Base-by-base conservation (phyloP, 108 stramenopile species). In the Aurantiochytrium sp. region DNA sequence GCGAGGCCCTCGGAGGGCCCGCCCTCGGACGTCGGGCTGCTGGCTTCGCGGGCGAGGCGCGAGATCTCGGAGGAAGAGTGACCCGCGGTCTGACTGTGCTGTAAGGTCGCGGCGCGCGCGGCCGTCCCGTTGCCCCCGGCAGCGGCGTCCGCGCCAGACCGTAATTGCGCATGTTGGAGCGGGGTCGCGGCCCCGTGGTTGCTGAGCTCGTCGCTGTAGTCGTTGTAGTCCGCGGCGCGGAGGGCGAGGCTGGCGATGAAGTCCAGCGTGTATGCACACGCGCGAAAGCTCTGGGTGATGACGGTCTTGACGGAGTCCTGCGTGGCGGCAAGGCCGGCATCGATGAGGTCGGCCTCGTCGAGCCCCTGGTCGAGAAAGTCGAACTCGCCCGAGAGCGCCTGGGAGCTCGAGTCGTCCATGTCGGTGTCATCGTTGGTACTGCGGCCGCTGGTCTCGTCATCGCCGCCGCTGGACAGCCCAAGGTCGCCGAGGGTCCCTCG, bases 201-300 rank as follows among this genome's bases (percentile, higher is more conserved):
- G 39, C 45, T 30, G 17, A 12, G 17, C 39, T 81, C 73, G 73
- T 30, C n/a, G 73, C 39, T 6, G 32, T 30, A 34, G 24, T 65
- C 59, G 34, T 81, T 81, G 73, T 81, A 81, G 45, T 81, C 73
- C 10, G 50, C 19, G 6, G 73, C 73, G 21, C 45, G 21, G 39
- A 81, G 73, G 6, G 45, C 73, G 24, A 81, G 73, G 6, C 42
- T 48, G 6, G 73, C 73, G 12, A 81, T 24, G 42, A 30, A 81
- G 15, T 81, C 73, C 6, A 30, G 24, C n/a, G 45, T 30, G 30
- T 48, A 81, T 41, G 73, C 73, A 48, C 73, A 81, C 6, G 73
- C 73, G 45, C 73, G 73, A 48, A 81, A 81, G 45, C 73, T 81
- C 45, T 81, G 73, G 42, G 73, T 81, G 30, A 81, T 81, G n/a